These are phyloP conservation scores for Zygotorulaspora chibaensis DNA, from an alignment of 805 yeast species.

Conservation along the genomic window DNA sequence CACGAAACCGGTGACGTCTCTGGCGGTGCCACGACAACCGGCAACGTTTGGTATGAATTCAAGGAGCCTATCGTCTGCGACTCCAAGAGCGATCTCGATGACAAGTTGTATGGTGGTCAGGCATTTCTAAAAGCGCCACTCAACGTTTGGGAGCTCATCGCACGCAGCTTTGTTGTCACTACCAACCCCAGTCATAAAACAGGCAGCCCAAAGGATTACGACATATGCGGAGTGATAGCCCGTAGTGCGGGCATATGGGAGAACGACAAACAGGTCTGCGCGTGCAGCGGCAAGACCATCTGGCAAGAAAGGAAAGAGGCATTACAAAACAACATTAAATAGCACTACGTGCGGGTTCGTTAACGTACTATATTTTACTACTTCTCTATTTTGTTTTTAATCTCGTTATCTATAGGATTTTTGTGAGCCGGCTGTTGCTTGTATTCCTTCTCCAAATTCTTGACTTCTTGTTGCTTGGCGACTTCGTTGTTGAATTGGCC, in stretches of 20 bases:
- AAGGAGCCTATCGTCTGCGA: conserved; percentile 30
- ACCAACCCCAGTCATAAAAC: conserved; percentile 16
- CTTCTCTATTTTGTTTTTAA: background rate
- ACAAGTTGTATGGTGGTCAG: conserved; percentile 39
- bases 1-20: conserved; percentile 73
- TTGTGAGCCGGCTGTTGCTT: conserved; percentile 11
- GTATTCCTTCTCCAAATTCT: conserved; percentile 26
- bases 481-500: conserved; percentile 31
- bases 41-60: conserved; percentile 43
- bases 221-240: conserved; percentile 83
- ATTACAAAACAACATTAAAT: conserved; percentile 31
- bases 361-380: background rate
- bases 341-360: background rate
- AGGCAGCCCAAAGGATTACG: conserved; percentile 37
- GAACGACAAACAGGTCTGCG: conserved; percentile 86
- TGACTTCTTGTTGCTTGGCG: conserved; percentile 29
- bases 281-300: conserved; percentile 90
- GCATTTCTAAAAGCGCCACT: conserved; percentile 44
- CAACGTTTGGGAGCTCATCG: conserved; percentile 58
- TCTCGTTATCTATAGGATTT: background rate
- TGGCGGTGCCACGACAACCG: conserved; percentile 64
- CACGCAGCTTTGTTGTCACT: conserved; percentile 48
- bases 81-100: conserved; percentile 34
- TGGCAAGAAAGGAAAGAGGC: conserved; percentile 94
- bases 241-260: conserved; percentile 98